phyloP scores from a whole-genome alignment of 805 yeast genomes.

The Candida germanica region DNA sequence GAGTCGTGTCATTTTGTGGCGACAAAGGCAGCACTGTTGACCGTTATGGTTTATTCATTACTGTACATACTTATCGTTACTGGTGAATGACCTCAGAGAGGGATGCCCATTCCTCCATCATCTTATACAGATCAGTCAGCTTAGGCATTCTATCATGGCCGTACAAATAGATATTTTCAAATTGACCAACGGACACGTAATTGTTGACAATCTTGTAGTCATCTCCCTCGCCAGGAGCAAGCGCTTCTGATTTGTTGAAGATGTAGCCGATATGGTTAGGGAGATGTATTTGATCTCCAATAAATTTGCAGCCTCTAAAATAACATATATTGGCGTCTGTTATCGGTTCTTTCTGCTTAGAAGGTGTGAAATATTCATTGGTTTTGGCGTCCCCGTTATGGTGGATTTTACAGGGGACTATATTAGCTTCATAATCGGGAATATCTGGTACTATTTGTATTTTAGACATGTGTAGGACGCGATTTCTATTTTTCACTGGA shows the following conservation, averaged over 20 bases:
- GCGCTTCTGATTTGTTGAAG: slow-evolving; percentile 21
- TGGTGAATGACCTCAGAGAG: slow-evolving; percentile 20
- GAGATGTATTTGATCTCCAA: slow-evolving; percentile 22
- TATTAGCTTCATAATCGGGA: slow-evolving; percentile 19
- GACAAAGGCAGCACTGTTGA: too few species aligned
- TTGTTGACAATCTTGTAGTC: slow-evolving; percentile 19
- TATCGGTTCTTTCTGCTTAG: slow-evolving; percentile 19
- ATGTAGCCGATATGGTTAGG: slow-evolving; percentile 23
- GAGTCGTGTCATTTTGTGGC: too few species aligned
- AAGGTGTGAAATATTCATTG: slow-evolving; percentile 27
- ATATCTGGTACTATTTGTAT: slow-evolving; percentile 9
- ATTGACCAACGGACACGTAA: slow-evolving; percentile 21
- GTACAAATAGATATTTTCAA: slow-evolving; percentile 20
- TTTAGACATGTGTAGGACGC: too few species aligned
- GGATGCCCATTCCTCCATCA: slow-evolving; percentile 28
- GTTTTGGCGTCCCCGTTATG: slow-evolving; percentile 33
- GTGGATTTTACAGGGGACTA: slow-evolving; percentile 27
- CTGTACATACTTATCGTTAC: too few species aligned
- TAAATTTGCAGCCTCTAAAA: slow-evolving; percentile 34
- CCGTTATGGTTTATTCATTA: too few species aligned
- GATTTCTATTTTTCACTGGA: too few species aligned
- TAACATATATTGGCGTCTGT: slow-evolving; percentile 20
- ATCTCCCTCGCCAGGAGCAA: slow-evolving; percentile 16
- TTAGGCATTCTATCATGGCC: slow-evolving; percentile 30
- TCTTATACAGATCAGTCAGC: slow-evolving; percentile 22